phyloP scores from a whole-genome alignment of 352 stramenopile genomes.

The Pythium folliculosum region DNA sequence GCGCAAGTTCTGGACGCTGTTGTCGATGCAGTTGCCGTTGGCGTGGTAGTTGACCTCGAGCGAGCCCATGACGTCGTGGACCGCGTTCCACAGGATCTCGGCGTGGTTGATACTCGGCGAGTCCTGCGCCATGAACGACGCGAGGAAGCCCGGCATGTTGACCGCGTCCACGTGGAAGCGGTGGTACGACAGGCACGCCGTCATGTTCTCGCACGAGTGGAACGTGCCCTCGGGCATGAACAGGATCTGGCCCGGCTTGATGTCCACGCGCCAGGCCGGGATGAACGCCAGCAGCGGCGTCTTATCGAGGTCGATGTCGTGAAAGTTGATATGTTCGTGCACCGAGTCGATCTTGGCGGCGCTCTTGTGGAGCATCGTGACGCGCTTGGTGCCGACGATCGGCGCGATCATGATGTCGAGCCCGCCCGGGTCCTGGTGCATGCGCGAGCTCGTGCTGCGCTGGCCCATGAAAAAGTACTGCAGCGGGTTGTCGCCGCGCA shows the following conservation, averaged over 20 bases:
- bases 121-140: slow-evolving; percentile 90
- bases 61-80: slow-evolving; percentile 85
- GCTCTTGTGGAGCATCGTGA: slow-evolving; percentile 73
- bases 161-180: slow-evolving; percentile 92
- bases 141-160: slow-evolving; percentile 90
- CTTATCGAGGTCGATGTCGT: slow-evolving; percentile 82
- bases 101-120: slow-evolving; percentile 89
- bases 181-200: slow-evolving; percentile 93
- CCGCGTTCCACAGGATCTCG: slow-evolving; percentile 93
- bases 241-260: slow-evolving; percentile 92
- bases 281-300: slow-evolving; percentile 89
- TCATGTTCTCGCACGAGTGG: slow-evolving; percentile 92
- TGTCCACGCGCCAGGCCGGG: slow-evolving; percentile 82
- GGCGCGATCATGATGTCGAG: slow-evolving; percentile 93
- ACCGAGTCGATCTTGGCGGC: slow-evolving; percentile 85
- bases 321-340: slow-evolving; percentile 79
- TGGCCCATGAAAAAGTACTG: slow-evolving; percentile 97
- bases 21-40: slow-evolving; percentile 44
- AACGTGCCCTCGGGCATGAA: slow-evolving; percentile 93
- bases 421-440: slow-evolving; percentile 91
- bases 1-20: slow-evolving; percentile 44
- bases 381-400: slow-evolving; percentile 86
- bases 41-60: slow-evolving; percentile 80
- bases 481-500: slow-evolving; percentile 87
- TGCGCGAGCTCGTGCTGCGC: slow-evolving; percentile 84